Evolutionary conservation across 2,329 filamentous ascomycete species (phyloP), one percentile per base, ranked within the genome.

Genomic region (Paraphoma chrysanthemicola): DNA sequence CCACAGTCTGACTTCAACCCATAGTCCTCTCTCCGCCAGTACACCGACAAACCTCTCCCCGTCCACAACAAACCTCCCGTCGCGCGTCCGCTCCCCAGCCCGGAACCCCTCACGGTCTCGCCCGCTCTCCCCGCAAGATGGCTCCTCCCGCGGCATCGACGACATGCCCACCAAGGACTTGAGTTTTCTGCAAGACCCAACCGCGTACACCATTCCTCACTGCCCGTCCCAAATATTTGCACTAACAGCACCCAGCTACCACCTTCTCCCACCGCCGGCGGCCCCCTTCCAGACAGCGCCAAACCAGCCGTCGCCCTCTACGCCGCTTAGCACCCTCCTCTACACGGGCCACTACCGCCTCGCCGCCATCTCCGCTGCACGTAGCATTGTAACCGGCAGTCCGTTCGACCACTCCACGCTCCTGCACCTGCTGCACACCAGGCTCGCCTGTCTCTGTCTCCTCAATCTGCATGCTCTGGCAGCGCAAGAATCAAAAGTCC

Each of bases 381-480:
- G 87, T 55, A 82, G 85, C 36, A 82, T 92, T 11, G 87, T 74
- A 78, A n/a, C 79, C 6, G 66, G 70, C 41, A 79, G 81, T 0
- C 81, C 87, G 0, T 81, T 80, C 45, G 88, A 94, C 72, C 79
- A 86, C 44, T 79, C 80, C 6, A 81, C 84, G 18, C 91, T 97
- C 49, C 92, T 97, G 68, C 80, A 85, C 39, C 82, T 97, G 14
- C 81, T 97, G 2, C 93, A 97, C 77, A 90, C 88, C 1, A 88
- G 94, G 1, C 83, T 97, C 0, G 88, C 91, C 16, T 96, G 91
- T 69, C 82, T 98, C 6, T 90, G 92, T 39, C 83, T 97, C 2
- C 88, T 93, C 44, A 89, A 91, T 57, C 87, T 90, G 55, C 78
- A 80, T 33, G 74, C 78, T 3, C 72, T 84, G 3, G 82, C 83